Evolutionary conservation across 129 eudicot species (phyloP), one percentile per base, ranked within the genome.

Genomic region (Lonicera japonica): DNA sequence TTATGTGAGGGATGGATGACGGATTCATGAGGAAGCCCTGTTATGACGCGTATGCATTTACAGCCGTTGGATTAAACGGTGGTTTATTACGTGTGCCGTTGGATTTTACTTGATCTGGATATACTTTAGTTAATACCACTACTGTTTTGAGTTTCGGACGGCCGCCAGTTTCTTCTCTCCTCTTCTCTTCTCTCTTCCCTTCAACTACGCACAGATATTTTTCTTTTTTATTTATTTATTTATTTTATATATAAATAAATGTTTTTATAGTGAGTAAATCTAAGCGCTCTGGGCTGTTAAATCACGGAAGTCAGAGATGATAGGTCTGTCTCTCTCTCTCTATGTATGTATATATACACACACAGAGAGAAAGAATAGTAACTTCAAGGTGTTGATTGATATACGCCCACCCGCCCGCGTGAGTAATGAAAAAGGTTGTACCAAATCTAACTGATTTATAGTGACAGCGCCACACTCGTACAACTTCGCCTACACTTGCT

Each of bases 21-120:
- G 79, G 74, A 71, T 76, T 76, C 76, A 71, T 58, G 81, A 81
- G 86, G n/a, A 82, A 86, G 86, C 86, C 84, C 84, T 73, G 78
- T 64, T 65, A 20, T 43, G 20, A 29, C 36, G 36, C 36, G 36
- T 29, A 29, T 29, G 36, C 36, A 29, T 38, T 74, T 18, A 15
- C 4, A 55, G 14, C 83, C 88, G 79, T 81, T 81, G 76, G 88
- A 81, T 84, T 51, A 29, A 55, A 55, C 43, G 22, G 68, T 25
- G 75, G 58, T 40, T 48, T 18, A 11, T 7, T 5, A 77, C 21
- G 43, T 75, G 69, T 13, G 16, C 79, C 88, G 88, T 78, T 41
- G 76, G 56, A n/a, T n/a, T 70, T 56, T 58, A 29, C 55, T 60
- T 51, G 47, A 66, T 64, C 41, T 60, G 45, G 74, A 21, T 39